Evolutionary conservation across 768 basidiomycete genomes (phyloP), one percentile per base, ranked within the genome.

Genomic region (Russula dissimulans): DNA sequence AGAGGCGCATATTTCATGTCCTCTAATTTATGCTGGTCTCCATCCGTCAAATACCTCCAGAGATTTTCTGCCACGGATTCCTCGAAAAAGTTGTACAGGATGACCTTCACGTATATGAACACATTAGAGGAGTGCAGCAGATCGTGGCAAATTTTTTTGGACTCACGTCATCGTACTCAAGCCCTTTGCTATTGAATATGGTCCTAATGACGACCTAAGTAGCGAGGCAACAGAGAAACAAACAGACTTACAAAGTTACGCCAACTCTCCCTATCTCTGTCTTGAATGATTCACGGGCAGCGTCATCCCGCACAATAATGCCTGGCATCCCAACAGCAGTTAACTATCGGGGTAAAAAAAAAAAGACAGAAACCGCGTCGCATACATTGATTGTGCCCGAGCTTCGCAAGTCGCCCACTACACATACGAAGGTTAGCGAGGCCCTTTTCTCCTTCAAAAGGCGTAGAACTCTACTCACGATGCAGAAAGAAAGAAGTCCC

Each of bases 81-180:
- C 29, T 81, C 77, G 65, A 90, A 90, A 70, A 89, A 89, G 62
- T 90, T 83, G 65, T 84, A 89, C 11, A 90, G 66, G 3, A 90
- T 74, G 4, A 90, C 86, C 86, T 88, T 57, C 0, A 4, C 46
- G 45, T 22, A 10, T 18, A 31, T 5, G 41, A 11, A 7, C 9
- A 26, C 14, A 41, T 8, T 45, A 26, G n/a, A 57, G 26, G 14
- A 43, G 14, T 29, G 34, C 51, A 14, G 22, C 3, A 6, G 0
- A 2, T 36, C 32, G 15, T 26, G 0, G 44, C 4, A 8, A 2
- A 11, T 31, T 31, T 26, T 8, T 15, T 38, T 43, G 9, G 5
- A 57, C 69, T 46, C 52, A 84, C 84, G 64, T 86, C 84, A 62
- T 84, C 78, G 68, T 85, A 86, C 65, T 86, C 85, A 5, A 85